phyloP scores from a whole-genome alignment of 495 filamentous ascomycete genomes.

The Podospora comata region DNA sequence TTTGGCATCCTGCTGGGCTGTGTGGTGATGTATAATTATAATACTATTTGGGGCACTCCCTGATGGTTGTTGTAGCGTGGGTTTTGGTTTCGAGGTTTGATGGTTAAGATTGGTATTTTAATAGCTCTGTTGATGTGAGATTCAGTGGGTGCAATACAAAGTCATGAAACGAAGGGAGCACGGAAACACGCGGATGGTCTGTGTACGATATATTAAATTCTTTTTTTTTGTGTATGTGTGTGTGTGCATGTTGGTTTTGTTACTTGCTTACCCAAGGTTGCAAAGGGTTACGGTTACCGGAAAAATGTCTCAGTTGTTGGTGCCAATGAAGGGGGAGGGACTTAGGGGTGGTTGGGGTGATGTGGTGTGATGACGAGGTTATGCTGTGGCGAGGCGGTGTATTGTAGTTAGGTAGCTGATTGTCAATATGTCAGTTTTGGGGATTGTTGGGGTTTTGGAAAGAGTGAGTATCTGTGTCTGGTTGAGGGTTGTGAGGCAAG shows the following conservation, averaged over 20 bases:
- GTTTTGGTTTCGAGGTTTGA: no score
- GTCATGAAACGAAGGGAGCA: not conserved
- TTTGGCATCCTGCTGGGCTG: no score
- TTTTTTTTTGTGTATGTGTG: not conserved
- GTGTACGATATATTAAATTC: slow-evolving; percentile 17
- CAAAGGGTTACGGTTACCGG: slow-evolving; percentile 2
- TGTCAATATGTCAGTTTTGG: not conserved
- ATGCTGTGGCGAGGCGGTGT: not conserved
- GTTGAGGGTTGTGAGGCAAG: no score
- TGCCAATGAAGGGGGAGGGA: slow-evolving; percentile 8
- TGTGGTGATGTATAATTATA: no score
- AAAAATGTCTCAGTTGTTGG: slow-evolving; percentile 25
- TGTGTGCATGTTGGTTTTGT: not conserved
- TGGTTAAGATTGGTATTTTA: no score
- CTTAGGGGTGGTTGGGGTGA: not conserved
- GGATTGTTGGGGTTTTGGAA: not conserved
- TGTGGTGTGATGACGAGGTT: not conserved
- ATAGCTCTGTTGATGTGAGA: not conserved
- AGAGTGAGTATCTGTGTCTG: no score
- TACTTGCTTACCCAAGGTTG: not conserved
- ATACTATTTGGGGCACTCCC: no score
- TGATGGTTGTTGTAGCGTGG: no score
- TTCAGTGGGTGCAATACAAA: no score
- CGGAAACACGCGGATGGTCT: not conserved
- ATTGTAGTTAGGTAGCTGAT: not conserved